A percentile compares a stretch with the other conserved stretches of the same genome.
These are phyloP conservation scores for Fragaria vesca DNA, from an alignment of 306 rosid genomes.

Conservation along the genomic window DNA sequence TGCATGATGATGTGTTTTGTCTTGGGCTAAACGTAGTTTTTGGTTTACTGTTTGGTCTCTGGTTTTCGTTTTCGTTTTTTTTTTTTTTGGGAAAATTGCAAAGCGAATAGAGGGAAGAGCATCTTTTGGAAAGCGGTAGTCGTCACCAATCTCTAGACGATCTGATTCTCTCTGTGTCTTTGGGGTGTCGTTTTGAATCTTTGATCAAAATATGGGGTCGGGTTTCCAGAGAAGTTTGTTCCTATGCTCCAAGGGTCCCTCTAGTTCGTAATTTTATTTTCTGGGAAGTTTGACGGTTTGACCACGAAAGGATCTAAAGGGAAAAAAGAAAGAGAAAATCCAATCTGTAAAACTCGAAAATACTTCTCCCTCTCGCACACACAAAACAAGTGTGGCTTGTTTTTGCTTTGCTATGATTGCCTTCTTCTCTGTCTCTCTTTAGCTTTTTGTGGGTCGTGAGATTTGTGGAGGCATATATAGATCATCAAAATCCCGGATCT, in stretches of 20 bases:
- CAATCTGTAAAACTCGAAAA: conserved; percentile 6
- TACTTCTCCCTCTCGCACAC: conserved; percentile 2
- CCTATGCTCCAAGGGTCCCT: conserved; percentile 19
- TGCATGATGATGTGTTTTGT: conserved; percentile 28
- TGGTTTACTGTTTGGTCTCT: conserved; percentile 5
- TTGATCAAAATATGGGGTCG: conserved; percentile 37
- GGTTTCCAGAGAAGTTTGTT: conserved; percentile 32
- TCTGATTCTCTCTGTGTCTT: conserved; percentile 34
- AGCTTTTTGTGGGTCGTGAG: not conserved
- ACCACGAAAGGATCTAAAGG: conserved; percentile 1
- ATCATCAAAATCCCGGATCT: conserved; percentile 13
- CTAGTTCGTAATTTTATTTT: not conserved
- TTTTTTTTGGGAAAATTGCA: conserved; percentile 14
- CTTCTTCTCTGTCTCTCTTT: conserved; percentile 5
- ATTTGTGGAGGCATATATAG: not conserved
- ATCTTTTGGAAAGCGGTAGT: conserved; percentile 94
- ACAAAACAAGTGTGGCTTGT: not conserved
- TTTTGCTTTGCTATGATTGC: conserved; percentile 15
- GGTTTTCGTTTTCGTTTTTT: not conserved
- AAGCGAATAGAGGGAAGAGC: conserved; percentile 50
- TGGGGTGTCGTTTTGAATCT: conserved; percentile 32
- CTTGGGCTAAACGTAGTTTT: conserved; percentile 57
- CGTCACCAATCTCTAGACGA: conserved; percentile 63
- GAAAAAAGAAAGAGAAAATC: not conserved
- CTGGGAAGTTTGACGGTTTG: conserved; percentile 18